Evolutionary conservation across 2,329 filamentous ascomycete species (phyloP).

Genomic region (Aspergillus caelatus): DNA sequence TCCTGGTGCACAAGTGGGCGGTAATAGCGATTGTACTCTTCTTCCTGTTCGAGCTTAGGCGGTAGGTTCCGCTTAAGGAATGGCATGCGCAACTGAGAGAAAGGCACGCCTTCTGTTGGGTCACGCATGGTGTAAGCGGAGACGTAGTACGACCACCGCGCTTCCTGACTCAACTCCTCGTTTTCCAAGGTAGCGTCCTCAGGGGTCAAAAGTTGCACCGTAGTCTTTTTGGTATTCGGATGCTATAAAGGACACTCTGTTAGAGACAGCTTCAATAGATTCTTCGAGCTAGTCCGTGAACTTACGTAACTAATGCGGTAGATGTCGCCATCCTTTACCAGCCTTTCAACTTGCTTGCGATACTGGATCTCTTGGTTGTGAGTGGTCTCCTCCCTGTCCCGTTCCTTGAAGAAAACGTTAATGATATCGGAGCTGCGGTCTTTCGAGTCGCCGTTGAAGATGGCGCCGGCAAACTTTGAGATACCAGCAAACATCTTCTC

Average conservation of each 20-base stretch:
- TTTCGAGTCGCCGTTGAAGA: constrained; percentile 83
- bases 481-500: constrained; percentile 84
- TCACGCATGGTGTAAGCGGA: constrained; percentile 88
- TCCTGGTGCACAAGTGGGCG: constrained; percentile 64
- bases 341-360: constrained; percentile 88
- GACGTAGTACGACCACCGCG: constrained; percentile 91
- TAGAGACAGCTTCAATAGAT: constrained; percentile 22
- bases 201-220: constrained; percentile 81
- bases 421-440: constrained; percentile 93
- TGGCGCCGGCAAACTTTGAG: constrained; percentile 77
- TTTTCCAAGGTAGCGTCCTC: constrained; percentile 79
- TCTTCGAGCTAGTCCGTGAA: constrained; percentile 28
- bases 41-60: constrained; percentile 62
- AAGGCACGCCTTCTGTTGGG: constrained; percentile 77
- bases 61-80: constrained; percentile 74
- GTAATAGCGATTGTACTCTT: constrained; percentile 60
- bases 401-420: constrained; percentile 79
- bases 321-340: constrained; percentile 88
- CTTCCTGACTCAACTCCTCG: constrained; percentile 65
- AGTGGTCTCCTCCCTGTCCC: constrained; percentile 81
- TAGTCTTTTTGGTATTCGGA: constrained; percentile 68
- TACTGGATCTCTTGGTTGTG: constrained; percentile 88
- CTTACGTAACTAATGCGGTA: constrained; percentile 91
- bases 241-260: constrained; percentile 50
- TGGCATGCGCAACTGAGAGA: constrained; percentile 66